A percentile compares a stretch with the other conserved stretches of the same genome.
These are phyloP conservation scores for Solanum tacnaense DNA, from an alignment of 257 asterid genomes.

Conservation along the genomic window DNA sequence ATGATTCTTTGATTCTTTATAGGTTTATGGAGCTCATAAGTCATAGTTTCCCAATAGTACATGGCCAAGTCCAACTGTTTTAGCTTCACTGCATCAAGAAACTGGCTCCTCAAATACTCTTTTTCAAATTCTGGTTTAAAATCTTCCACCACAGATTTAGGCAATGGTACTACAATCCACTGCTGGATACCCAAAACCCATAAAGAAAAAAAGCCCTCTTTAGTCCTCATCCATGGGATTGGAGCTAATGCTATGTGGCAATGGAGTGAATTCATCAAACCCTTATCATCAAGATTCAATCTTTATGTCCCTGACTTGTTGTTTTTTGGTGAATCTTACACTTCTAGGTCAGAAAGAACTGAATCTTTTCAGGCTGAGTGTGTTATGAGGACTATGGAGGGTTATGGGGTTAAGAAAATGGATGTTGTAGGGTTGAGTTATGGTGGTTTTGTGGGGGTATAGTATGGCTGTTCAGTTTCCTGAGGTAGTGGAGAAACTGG, in stretches of 20 bases:
- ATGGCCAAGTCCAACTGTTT: constrained; percentile 37
- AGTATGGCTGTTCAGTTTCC: constrained; percentile 68
- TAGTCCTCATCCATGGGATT: constrained; percentile 64
- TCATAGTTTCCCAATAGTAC: neutral
- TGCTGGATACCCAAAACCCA: constrained; percentile 64
- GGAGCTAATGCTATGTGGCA: constrained; percentile 98
- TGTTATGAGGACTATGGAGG: constrained; percentile 53
- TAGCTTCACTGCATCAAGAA: constrained; percentile 57
- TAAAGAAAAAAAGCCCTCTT: constrained; percentile 33
- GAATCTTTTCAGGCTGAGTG: constrained; percentile 68
- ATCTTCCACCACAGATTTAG: constrained; percentile 47
- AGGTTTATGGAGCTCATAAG: neutral
- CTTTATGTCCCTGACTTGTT: constrained; percentile 67
- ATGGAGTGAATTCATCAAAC: constrained; percentile 61
- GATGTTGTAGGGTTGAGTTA: constrained; percentile 63
- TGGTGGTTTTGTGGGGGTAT: constrained; percentile 84
- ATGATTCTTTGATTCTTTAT: neutral
- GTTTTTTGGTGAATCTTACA: constrained; percentile 65
- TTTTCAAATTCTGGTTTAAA: constrained; percentile 59
- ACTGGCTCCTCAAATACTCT: constrained; percentile 43
- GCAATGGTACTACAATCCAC: constrained; percentile 58
- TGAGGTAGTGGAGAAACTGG: constrained; percentile 54
- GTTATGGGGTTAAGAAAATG: constrained; percentile 42
- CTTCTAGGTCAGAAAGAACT: constrained; percentile 44
- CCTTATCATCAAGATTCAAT: constrained; percentile 59